phyloP scores from a whole-genome alignment of 2,329 filamentous ascomycete genomes.

The Cytospora piceae region DNA sequence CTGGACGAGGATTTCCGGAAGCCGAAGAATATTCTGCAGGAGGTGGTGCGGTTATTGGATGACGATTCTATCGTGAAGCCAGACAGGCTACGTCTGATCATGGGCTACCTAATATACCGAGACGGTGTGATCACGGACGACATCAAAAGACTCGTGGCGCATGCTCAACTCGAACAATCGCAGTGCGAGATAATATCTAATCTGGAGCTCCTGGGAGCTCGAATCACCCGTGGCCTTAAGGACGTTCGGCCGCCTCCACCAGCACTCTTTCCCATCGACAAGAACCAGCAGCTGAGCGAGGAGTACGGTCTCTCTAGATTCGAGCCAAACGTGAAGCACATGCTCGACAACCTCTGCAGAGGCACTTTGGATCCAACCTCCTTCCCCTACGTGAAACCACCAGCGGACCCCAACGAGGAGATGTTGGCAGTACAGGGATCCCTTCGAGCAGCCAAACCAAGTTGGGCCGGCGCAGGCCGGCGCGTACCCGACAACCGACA shows the following conservation, averaged over 20 bases:
- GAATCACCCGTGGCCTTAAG: conserved; percentile 70
- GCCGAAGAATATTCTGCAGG: conserved; percentile 84
- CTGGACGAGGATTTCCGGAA: conserved; percentile 91
- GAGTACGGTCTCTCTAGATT: conserved; percentile 88
- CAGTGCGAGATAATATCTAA: conserved; percentile 74
- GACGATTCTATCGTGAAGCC: conserved; percentile 72
- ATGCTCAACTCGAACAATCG: conserved; percentile 75
- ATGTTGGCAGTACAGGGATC: conserved; percentile 68
- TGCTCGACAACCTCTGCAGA: conserved; percentile 75
- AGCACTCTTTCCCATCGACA: conserved; percentile 75
- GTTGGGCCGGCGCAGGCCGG: conserved; percentile 79
- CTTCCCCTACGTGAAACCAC: conserved; percentile 76
- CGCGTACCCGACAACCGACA: conserved; percentile 82
- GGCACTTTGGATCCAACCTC: conserved; percentile 67
- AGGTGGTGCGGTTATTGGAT: conserved; percentile 85
- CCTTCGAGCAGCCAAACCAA: conserved; percentile 87
- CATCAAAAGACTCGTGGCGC: conserved; percentile 79
- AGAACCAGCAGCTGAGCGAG: conserved; percentile 61
- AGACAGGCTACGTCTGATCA: conserved; percentile 82
- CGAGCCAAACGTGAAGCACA: conserved; percentile 77
- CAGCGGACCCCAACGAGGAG: conserved; percentile 65
- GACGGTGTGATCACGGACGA: conserved; percentile 85
- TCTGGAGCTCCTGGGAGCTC: conserved; percentile 79
- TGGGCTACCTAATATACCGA: conserved; percentile 83
- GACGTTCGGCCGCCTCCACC: conserved; percentile 68